Evolutionary conservation across 768 basidiomycete genomes (phyloP), one percentile per base, ranked within the genome.

Genomic region (Pisolithus microcarpus): DNA sequence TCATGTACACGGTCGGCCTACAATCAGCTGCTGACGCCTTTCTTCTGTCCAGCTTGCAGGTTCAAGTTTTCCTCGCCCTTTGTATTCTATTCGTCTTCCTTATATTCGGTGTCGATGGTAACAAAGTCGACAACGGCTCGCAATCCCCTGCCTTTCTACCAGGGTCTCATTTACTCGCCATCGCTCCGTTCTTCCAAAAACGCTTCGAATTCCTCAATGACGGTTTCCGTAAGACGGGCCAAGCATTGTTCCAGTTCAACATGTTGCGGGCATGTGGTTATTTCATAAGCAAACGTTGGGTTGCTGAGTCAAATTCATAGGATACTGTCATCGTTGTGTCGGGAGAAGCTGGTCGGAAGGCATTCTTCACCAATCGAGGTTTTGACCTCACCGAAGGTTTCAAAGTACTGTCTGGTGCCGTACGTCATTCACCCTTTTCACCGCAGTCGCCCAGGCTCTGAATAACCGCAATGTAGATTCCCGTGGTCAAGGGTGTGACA

Each of bases 351-450:
- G 87, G 80, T 15, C 73, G 87, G 50, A 76, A 78, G 50, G 74
- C 80, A 3, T 88, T 88, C 67, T 85, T 88, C 59, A 75, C 75
- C 3, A 79, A 83, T 50, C 81, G 79, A 66, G 77, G 77, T 19
- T 78, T 90, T 55, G 85, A 88, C 65, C 76, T 90, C 46, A 82
- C 81, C 38, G 85, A 87, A 70, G 87, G 85, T 5, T 89, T 87
- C 73, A 85, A 81, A 60, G 78, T 86, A 60, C 75, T 90, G 54
- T 85, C 84, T 46, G 87, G 86, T 46, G 85, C 84, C 50, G 87
- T 88, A 64, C 56, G 84, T 78, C 43, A 46, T 19, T 18, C 16
- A 38, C 21, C 18, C 31, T 19, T 18, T 23, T 48, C 47, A 28
- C 24, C 7, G 48, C 37, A 52, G 52, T 47, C 51, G 48, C 52